Percentiles rank a stretch among this genome's conserved stretches.
These are phyloP conservation scores for Termitomyces titanicus DNA, from an alignment of 768 basidiomycete species.

Conservation along the genomic window DNA sequence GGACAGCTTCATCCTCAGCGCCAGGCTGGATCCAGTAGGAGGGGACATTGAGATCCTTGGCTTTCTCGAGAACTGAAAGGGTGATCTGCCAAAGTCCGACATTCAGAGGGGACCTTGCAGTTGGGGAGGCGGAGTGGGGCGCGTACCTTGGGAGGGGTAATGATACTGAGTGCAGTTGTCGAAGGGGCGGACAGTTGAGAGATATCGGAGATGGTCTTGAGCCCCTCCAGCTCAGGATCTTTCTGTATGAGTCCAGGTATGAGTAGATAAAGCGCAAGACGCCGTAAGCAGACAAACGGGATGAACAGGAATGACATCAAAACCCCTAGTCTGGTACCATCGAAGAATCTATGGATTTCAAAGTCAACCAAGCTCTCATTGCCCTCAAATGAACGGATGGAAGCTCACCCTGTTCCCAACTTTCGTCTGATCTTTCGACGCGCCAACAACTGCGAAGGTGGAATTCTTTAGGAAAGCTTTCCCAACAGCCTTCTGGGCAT, in stretches of 20 bases:
- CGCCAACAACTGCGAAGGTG: slow-evolving; percentile 76
- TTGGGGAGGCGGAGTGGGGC: slow-evolving; percentile 1
- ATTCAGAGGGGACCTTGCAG: not conserved
- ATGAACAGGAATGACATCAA: slow-evolving; percentile 69
- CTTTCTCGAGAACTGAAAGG: slow-evolving; percentile 59
- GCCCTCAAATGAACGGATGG: not conserved
- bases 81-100: slow-evolving; percentile 50
- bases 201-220: slow-evolving; percentile 52
- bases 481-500: slow-evolving; percentile 29
- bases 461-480: slow-evolving; percentile 63
- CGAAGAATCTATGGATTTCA: slow-evolving; percentile 53
- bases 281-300: slow-evolving; percentile 42
- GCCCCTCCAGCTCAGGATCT: slow-evolving; percentile 65
- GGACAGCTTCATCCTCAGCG: slow-evolving; percentile 66
- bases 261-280: not conserved
- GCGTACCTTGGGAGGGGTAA: slow-evolving; percentile 70
- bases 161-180: slow-evolving; percentile 71
- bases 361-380: not conserved
- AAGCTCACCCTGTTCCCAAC: slow-evolving; percentile 66
- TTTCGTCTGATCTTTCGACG: slow-evolving; percentile 75
- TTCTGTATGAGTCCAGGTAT: slow-evolving; percentile 38
- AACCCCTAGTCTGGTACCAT: slow-evolving; percentile 66
- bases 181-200: slow-evolving; percentile 54
- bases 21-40: slow-evolving; percentile 90
- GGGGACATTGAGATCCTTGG: slow-evolving; percentile 66